Base-by-base conservation (phyloP, 2,329 filamentous ascomycete species). In the Conoideocrella luteorostrata region DNA sequence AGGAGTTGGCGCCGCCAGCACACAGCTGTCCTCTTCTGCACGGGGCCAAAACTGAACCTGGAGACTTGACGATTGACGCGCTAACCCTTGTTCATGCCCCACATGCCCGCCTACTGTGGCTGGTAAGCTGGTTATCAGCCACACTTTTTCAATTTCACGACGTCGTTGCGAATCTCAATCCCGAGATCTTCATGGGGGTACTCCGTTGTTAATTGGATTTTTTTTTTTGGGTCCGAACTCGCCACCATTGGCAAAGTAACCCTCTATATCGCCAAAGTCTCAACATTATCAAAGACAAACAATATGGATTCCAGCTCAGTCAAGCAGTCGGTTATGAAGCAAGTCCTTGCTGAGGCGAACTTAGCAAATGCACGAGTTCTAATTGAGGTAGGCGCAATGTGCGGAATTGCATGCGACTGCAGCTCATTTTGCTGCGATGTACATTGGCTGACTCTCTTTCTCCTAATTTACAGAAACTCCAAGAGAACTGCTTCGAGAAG, bases 401-500 rank as follows among this genome's bases (percentile, higher is more conserved):
- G 26, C 21, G 7, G 22, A 38, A 39, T 30, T n/a, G n/a, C n/a
- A n/a, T n/a, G n/a, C n/a, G n/a, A n/a, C n/a, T n/a, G n/a, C n/a
- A n/a, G n/a, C n/a, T n/a, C n/a, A n/a, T n/a, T n/a, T n/a, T n/a
- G n/a, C n/a, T n/a, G n/a, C n/a, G 5, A 11, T 7, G 13, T 6
- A 4, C 44, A 29, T 20, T 29, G 22, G 41, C 49, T 51, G 45
- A 53, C 36, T 37, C 30, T 33, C 7, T 17, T 17, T 22, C 34
- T 20, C 22, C 3, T 4, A 36, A 32, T 9, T 26, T 29, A 11
- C 47, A 88, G 83, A 88, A 86, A 78, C 76, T 90, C 64, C 87
- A 89, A 66, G 77, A 86, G 56, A 81, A 84, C 66, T 91, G 86
- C 71, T 91, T 88, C 69, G 78, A 86, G 37, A 82, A 80, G 62